These are phyloP conservation scores for Fraxinus angustifolia DNA, from an alignment of 305 asterid species.

Conservation along the genomic window DNA sequence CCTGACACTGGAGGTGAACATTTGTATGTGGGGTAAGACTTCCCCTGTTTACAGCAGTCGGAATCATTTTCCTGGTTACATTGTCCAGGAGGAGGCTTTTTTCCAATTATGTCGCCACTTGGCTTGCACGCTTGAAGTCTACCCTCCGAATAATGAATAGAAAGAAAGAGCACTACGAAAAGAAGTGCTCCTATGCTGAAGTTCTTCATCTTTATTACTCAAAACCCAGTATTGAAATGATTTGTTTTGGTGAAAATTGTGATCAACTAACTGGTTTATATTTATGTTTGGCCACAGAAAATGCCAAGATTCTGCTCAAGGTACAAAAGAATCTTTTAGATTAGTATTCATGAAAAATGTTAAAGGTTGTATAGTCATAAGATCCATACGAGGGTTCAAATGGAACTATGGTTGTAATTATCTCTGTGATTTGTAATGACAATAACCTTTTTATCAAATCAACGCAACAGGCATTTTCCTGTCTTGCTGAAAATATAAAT, in stretches of 20 bases:
- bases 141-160: neutral
- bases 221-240: neutral
- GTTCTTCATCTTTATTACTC: neutral
- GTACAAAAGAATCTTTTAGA: neutral
- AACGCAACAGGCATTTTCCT: neutral
- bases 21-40: conserved; percentile 24
- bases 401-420: neutral
- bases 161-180: neutral
- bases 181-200: neutral
- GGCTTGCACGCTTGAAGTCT: conserved; percentile 3
- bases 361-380: neutral
- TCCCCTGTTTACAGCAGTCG: conserved; percentile 25
- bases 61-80: conserved; percentile 19
- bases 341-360: neutral
- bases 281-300: neutral
- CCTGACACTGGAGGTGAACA: conserved; percentile 5
- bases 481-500: neutral
- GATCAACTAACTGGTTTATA: neutral
- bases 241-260: neutral
- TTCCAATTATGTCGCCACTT: conserved; percentile 22
- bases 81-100: conserved; percentile 31
- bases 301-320: conserved; percentile 2
- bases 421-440: neutral
- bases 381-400: neutral
- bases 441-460: neutral